Percentiles rank a stretch among this genome's conserved stretches.
These are phyloP conservation scores for Benincasa hispida DNA, from an alignment of 306 rosid species.

Conservation along the genomic window DNA sequence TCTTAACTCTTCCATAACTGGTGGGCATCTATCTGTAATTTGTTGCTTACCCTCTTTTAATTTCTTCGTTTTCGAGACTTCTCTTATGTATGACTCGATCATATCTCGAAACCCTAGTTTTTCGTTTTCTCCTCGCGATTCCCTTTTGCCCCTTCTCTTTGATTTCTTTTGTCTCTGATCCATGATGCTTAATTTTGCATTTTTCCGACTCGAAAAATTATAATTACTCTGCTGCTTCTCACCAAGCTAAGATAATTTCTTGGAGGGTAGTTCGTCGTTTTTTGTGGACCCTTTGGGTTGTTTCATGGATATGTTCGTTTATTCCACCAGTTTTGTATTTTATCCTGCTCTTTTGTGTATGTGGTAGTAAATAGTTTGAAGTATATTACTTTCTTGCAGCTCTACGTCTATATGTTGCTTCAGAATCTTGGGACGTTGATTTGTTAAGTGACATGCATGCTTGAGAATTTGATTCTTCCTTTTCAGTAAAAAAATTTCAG, in stretches of 20 bases:
- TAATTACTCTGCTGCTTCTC: neutral
- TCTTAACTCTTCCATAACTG: neutral
- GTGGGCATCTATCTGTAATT: neutral
- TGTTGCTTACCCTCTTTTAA: neutral
- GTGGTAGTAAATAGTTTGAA: neutral
- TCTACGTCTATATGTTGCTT: neutral
- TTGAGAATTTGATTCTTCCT: neutral
- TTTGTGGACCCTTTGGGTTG: neutral
- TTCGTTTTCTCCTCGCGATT: neutral
- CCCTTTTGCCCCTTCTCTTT: neutral
- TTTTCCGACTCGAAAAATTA: neutral
- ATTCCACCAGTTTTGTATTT: neutral
- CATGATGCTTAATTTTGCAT: neutral
- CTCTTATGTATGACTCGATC: neutral
- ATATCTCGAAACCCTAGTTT: conserved; percentile 2
- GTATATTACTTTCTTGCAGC: neutral
- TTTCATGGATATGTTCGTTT: neutral
- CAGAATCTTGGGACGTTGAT: neutral
- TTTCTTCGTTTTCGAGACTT: neutral
- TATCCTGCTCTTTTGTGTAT: neutral
- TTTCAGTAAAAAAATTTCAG: neutral
- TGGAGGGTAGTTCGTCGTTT: neutral
- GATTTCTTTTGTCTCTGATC: neutral
- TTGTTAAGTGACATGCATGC: neutral
- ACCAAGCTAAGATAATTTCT: neutral